These are phyloP conservation scores for Gamsiella multidivaricata DNA, from an alignment of 192 early-diverging fungal species.

Conservation along the genomic window DNA sequence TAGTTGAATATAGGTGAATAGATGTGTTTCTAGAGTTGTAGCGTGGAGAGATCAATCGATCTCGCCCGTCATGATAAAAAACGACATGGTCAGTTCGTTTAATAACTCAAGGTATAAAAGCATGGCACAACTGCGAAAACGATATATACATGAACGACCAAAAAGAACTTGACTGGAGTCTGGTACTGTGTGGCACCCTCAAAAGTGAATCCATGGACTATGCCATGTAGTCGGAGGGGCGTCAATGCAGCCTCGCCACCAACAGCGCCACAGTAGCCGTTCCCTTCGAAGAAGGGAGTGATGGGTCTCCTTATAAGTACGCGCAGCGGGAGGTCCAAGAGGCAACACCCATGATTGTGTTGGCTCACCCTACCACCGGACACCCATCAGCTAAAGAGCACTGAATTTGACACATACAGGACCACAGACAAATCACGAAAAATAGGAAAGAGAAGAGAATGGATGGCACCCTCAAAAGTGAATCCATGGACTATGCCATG, in stretches of 20 bases:
- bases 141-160: no score
- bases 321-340: conserved; percentile 23
- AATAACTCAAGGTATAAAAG: no score
- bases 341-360: conserved; percentile 24
- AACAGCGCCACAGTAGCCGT: conserved; percentile 18
- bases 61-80: not conserved
- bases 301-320: conserved; percentile 19
- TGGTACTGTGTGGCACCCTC: not conserved
- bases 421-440: not conserved
- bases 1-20: not conserved
- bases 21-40: no score
- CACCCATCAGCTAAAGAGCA: conserved; percentile 25
- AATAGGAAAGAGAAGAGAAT: not conserved
- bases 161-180: no score
- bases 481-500: conserved; percentile 34
- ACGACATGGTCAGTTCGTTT: no score
- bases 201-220: conserved; percentile 36
- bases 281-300: conserved; percentile 16
- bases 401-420: conserved; percentile 14
- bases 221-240: conserved; percentile 36
- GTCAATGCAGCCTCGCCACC: conserved; percentile 27
- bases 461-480: conserved; percentile 33
- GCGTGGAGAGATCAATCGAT: conserved; percentile 2
- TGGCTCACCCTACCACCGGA: conserved; percentile 33
- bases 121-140: no score